phyloP scores from a whole-genome alignment of 164 flowering plant species.

The Stephania japonica region DNA sequence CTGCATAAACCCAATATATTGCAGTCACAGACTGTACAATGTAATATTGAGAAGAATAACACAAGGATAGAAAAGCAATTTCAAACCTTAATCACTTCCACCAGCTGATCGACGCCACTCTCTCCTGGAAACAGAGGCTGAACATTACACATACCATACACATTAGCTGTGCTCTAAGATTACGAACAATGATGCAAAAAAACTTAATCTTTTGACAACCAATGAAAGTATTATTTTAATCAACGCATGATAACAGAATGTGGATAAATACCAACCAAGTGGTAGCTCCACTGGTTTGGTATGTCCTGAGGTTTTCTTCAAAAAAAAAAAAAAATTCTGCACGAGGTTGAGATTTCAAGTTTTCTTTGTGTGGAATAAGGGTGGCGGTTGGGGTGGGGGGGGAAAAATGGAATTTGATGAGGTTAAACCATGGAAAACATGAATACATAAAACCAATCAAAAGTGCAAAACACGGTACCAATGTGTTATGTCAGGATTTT shows the following conservation, averaged over 20 bases:
- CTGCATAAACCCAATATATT: conserved; percentile 23
- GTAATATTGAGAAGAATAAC: not conserved
- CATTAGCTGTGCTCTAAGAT: conserved; percentile 10
- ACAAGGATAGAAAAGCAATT: not conserved
- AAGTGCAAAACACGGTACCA: not conserved
- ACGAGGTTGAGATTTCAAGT: no score
- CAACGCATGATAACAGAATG: not conserved
- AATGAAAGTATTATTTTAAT: no score
- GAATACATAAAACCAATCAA: not conserved
- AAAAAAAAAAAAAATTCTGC: no score
- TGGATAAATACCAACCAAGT: no score
- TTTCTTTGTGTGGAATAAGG: no score
- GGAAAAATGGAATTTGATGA: no score
- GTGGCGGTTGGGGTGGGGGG: no score
- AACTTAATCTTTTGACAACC: not conserved
- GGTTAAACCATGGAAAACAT: not conserved
- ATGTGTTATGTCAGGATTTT: not conserved
- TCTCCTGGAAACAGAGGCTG: conserved; percentile 93
- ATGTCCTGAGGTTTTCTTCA: no score
- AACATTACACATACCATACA: conserved; percentile 17
- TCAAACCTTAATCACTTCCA: conserved; percentile 77
- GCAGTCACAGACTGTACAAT: not conserved
- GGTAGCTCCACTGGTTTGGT: no score
- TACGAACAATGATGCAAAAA: not conserved
- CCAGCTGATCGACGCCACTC: conserved; percentile 88